Evolutionary conservation across 495 filamentous ascomycete genomes (phyloP).

Genomic region (Lasiosphaeria miniovina): DNA sequence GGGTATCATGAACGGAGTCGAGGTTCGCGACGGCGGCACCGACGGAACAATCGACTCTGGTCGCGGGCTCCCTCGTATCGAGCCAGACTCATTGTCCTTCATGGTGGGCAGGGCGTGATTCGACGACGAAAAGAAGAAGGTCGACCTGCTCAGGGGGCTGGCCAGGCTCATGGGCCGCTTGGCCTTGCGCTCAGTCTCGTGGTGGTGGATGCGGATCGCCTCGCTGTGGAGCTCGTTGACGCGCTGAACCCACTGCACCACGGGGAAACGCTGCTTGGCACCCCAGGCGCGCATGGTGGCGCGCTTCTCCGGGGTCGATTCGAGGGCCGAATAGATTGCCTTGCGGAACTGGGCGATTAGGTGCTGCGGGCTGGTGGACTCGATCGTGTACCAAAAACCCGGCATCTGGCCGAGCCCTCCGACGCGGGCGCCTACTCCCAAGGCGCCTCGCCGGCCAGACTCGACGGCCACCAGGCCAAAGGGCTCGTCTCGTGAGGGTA

Average conservation of each 20-base stretch:
- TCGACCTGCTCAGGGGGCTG: not conserved
- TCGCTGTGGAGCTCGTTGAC: slow-evolving; percentile 56
- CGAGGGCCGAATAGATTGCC: slow-evolving; percentile 61
- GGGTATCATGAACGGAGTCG: slow-evolving; percentile 2
- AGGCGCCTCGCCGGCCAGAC: slow-evolving; percentile 70
- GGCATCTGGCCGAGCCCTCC: slow-evolving; percentile 72
- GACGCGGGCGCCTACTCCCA: slow-evolving; percentile 63
- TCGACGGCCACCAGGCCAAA: slow-evolving; percentile 75
- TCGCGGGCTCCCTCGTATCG: not conserved
- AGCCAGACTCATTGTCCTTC: slow-evolving; percentile 2
- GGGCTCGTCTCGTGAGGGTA: slow-evolving; percentile 72
- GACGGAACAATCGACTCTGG: slow-evolving; percentile 6
- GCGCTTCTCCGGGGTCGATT: slow-evolving; percentile 52
- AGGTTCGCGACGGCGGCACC: slow-evolving; percentile 4
- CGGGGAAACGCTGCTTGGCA: slow-evolving; percentile 69
- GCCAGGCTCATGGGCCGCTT: slow-evolving; percentile 3
- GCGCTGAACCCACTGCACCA: slow-evolving; percentile 60
- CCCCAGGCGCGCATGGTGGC: slow-evolving; percentile 68
- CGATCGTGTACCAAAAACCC: slow-evolving; percentile 65
- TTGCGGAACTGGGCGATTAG: slow-evolving; percentile 66
- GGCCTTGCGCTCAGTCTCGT: slow-evolving; percentile 16
- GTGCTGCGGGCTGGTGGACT: slow-evolving; percentile 64
- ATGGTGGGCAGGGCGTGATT: not conserved
- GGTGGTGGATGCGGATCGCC: slow-evolving; percentile 29
- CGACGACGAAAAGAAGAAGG: slow-evolving; percentile 2